Evolutionary conservation across 306 rosid genomes (phyloP), one percentile per base, ranked within the genome.

Genomic region (Rubus idaeus): DNA sequence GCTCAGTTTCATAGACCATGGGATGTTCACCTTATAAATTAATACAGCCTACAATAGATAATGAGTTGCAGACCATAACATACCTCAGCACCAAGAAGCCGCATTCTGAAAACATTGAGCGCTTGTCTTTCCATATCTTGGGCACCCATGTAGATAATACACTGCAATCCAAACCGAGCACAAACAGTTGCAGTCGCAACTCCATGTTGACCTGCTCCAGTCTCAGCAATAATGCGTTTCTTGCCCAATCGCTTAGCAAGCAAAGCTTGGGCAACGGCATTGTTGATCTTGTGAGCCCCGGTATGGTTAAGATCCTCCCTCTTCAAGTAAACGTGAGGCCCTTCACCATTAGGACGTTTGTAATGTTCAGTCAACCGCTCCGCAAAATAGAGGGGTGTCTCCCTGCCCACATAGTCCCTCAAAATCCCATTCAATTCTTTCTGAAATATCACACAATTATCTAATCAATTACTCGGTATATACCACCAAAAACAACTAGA

Each of bases 291-390:
- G 84, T 95, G 98, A 76, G 98, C 98, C 56, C 98, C 98, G 0
- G 98, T 95, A 84, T 95, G 98, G 80, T 92, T 95, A 71, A 95
- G 97, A 88, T 95, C 98, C 80, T 95, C 98, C 89, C 98, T 95
- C 88, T 95, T 95, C 77, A 95, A 83, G 69, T 92, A 95, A 83
- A 92, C 77, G 41, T 60, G 87, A 35, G 97, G 97, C 75, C 99
- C 99, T 83, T 95, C 93, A 9, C 99, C 97, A 65, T 87, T 83
- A 60, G 93, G 80, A 67, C 91, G 88, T 82, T 82, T 90, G 84
- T 90, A 92, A 81, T 92, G 91, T 83, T 89, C 94, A 0, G 99
- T 92, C 84, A 95, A 71, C 91, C 99, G 88, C 91, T 95, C 97
- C 0, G 99, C 99, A 77, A 92, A 92, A 78, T 95, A 92, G 53